phyloP scores from a whole-genome alignment of 75 land plant genomes.

The Picea sitchensis region DNA sequence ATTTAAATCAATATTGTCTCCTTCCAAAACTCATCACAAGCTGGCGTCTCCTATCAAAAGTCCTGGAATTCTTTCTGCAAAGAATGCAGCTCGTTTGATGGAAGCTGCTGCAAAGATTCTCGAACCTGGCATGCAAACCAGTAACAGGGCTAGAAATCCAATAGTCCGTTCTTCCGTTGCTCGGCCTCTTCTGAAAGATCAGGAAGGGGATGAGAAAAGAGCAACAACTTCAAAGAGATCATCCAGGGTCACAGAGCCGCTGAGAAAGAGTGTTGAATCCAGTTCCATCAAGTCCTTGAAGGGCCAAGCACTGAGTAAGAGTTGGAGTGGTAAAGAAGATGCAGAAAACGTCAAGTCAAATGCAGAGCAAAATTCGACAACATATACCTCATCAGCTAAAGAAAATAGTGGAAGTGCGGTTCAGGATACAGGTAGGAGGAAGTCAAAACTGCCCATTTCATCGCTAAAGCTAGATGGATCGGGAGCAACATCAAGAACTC shows the following conservation, averaged over 20 bases:
- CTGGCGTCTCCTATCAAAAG: constrained; percentile 71
- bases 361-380: constrained; percentile 16
- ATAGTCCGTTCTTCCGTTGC: constrained; percentile 29
- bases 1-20: constrained; percentile 47
- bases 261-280: constrained; percentile 25
- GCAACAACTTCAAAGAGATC: constrained; percentile 18
- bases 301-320: constrained; percentile 29
- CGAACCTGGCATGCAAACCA: constrained; percentile 61
- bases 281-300: constrained; percentile 20
- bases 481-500: not conserved
- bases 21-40: constrained; percentile 63
- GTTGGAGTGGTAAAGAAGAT: constrained; percentile 24
- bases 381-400: not conserved
- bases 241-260: constrained; percentile 25
- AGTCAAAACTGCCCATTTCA: not conserved
- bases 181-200: constrained; percentile 24
- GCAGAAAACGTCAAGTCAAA: constrained; percentile 8
- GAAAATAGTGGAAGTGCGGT: not conserved
- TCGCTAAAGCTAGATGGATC: not conserved
- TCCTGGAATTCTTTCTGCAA: constrained; percentile 55
- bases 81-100: constrained; percentile 62
- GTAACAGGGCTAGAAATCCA: constrained; percentile 19
- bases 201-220: constrained; percentile 33
- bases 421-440: constrained; percentile 6
- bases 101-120: constrained; percentile 87